A percentile compares a stretch with the other conserved stretches of the same genome.
These are phyloP conservation scores for Ambrosiella cleistominuta DNA, from an alignment of 2,329 filamentous ascomycete genomes.

Conservation along the genomic window DNA sequence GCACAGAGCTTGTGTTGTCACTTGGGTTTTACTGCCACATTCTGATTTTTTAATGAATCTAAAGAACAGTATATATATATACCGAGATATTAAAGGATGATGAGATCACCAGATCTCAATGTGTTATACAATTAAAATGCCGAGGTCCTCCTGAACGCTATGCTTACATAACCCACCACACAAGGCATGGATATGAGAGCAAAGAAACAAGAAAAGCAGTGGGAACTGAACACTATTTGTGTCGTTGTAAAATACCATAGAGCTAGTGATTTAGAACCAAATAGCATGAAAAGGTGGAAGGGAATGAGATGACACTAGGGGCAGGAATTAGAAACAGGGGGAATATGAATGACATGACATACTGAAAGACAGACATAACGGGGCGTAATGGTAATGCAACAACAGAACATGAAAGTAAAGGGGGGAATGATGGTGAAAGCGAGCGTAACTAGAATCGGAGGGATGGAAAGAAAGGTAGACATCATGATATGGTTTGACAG, in stretches of 20 bases:
- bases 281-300: neutral
- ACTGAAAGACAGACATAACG: neutral
- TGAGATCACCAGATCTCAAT: neutral
- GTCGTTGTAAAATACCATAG: constrained; percentile 1
- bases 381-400: neutral
- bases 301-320: neutral
- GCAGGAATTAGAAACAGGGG: neutral
- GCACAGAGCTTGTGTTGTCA: neutral
- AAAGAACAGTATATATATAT: neutral
- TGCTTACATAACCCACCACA: constrained; percentile 10
- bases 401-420: neutral
- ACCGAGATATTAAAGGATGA: neutral
- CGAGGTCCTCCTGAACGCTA: constrained; percentile 10
- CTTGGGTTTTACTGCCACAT: neutral
- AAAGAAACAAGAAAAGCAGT: constrained; percentile 1
- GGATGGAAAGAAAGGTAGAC: neutral
- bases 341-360: neutral
- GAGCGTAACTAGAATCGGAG: neutral
- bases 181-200: neutral
- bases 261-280: neutral
- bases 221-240: neutral
- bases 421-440: neutral
- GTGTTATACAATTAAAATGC: constrained; percentile 11
- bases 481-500: neutral
- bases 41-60: neutral